Evolutionary conservation across 805 yeast genomes (phyloP), one percentile per base, ranked within the genome.

Genomic region (Ogataea thermomethanolica): DNA sequence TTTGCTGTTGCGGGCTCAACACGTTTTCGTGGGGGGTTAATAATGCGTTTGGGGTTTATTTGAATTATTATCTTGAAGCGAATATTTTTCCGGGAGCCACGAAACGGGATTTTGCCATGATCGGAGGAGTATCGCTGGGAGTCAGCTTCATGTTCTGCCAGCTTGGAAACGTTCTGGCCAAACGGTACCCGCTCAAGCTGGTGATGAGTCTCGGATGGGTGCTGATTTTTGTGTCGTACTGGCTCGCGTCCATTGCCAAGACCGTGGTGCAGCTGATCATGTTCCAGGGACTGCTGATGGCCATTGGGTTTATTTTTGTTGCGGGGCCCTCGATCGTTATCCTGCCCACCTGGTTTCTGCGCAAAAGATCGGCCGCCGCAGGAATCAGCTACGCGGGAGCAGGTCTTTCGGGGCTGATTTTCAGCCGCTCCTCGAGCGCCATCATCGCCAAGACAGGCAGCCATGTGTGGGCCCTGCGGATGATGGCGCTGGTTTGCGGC

Each of bases 61-160:
- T 79, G 13, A 62, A 70, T 30, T 74, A 65, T 53, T 79, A 76
- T 52, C 48, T 73, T 8, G 54, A 64, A 8, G 45, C 65, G 3
- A 51, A 62, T 43, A 47, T 55, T 29, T 79, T 78, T 41, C 65
- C 69, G 0, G 78, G 73, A 7, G 81, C 81, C 0, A 59, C 70
- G 8, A 63, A 67, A 45, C 70, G 69, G 28, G 77, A 74, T 39
- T 79, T 62, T 55, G 81, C 83, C 3, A 46, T 75, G 28, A 67
- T 79, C 44, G 82, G 82, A 14, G 81, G 84, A 1, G 35, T 78
- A 5, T 65, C 71, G 0, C 63, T 75, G 12, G 71, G 70, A 24
- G 59, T 80, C 39, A 84, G 85, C 14, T 81, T 83, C 55, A 60
- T 73, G 46, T 59, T 78, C 39, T 64, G 86, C 31, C 93, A 95